A percentile compares a stretch with the other conserved stretches of the same genome.
These are phyloP conservation scores for Phytopythium boreale DNA, from an alignment of 352 stramenopile species.

Conservation along the genomic window DNA sequence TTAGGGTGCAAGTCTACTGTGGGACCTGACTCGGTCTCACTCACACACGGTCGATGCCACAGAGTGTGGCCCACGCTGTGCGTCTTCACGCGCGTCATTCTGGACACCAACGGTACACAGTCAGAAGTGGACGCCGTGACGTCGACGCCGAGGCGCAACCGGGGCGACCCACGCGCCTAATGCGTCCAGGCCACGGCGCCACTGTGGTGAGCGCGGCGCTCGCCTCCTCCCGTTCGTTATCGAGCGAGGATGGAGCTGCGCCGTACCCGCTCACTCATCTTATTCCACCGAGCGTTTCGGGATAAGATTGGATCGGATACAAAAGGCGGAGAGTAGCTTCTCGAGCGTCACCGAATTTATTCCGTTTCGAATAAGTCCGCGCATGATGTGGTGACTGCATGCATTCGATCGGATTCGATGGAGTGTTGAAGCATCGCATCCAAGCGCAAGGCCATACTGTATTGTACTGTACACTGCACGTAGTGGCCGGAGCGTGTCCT, in stretches of 20 bases:
- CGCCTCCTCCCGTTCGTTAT: not conserved
- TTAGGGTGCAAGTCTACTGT: not conserved
- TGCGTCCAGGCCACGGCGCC: not conserved
- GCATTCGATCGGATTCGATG: too few species aligned
- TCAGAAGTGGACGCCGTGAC: not conserved
- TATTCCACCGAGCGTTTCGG: conserved; percentile 1
- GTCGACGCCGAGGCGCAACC: too few species aligned
- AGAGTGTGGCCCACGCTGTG: too few species aligned
- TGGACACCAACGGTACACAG: not conserved
- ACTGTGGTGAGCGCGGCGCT: not conserved
- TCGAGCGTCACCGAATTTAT: not conserved
- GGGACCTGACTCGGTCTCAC: not conserved
- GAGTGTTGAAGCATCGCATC: not conserved
- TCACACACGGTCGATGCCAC: not conserved
- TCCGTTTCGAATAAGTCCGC: too few species aligned
- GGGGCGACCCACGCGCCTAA: not conserved
- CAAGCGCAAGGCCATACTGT: not conserved
- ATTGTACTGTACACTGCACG: too few species aligned
- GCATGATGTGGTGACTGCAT: too few species aligned
- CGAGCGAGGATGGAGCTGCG: not conserved
- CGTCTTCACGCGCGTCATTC: not conserved
- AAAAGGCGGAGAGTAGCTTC: not conserved
- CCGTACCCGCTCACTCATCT: not conserved
- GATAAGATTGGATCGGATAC: not conserved
- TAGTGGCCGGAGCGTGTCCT: too few species aligned